These are phyloP conservation scores for Kentomonas sorsogonicus DNA, from an alignment of 208 protist genomes.

Conservation along the genomic window DNA sequence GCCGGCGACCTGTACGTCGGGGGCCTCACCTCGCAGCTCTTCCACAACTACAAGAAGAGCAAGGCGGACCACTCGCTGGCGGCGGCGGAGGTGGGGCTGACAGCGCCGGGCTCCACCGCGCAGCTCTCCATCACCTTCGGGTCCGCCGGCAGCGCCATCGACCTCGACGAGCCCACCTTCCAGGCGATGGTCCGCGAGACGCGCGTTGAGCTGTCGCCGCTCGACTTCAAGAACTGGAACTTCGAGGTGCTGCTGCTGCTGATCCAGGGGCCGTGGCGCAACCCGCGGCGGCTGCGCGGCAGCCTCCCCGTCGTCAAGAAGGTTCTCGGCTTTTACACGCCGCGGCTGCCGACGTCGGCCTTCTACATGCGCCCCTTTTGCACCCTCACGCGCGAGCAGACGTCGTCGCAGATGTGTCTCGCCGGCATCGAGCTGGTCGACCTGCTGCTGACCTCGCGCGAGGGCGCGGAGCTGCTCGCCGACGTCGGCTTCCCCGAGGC, in stretches of 20 bases:
- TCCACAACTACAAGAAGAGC: conserved; percentile 40
- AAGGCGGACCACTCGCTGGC: conserved; percentile 4
- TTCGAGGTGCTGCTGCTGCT: conserved; percentile 72
- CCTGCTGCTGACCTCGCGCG: conserved; percentile 64
- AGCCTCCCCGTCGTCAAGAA: conserved; percentile 42
- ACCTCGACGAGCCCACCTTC: conserved; percentile 65
- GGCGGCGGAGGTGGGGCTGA: conserved; percentile 9
- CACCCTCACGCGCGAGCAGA: conserved; percentile 31
- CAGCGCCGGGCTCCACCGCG: conserved; percentile 15
- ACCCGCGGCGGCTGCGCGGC: conserved; percentile 39
- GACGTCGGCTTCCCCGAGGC: conserved; percentile 37
- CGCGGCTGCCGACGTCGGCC: conserved; percentile 18
- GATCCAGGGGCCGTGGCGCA: conserved; percentile 64
- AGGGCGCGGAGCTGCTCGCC: conserved; percentile 56
- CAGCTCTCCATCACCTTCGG: conserved; percentile 24
- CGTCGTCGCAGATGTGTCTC: conserved; percentile 47
- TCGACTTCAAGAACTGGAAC: conserved; percentile 47
- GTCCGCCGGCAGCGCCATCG: conserved; percentile 32
- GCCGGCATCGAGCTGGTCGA: conserved; percentile 73
- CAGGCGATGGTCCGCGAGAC: conserved; percentile 42
- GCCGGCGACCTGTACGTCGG: conserved; percentile 61
- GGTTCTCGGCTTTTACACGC: conserved; percentile 73
- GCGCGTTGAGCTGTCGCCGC: conserved; percentile 33
- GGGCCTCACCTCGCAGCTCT: conserved; percentile 52
- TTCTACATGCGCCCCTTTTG: conserved; percentile 57